Conservation (phyloP, 2,329 filamentous ascomycete species). For the Fusarium tupiense region DNA sequence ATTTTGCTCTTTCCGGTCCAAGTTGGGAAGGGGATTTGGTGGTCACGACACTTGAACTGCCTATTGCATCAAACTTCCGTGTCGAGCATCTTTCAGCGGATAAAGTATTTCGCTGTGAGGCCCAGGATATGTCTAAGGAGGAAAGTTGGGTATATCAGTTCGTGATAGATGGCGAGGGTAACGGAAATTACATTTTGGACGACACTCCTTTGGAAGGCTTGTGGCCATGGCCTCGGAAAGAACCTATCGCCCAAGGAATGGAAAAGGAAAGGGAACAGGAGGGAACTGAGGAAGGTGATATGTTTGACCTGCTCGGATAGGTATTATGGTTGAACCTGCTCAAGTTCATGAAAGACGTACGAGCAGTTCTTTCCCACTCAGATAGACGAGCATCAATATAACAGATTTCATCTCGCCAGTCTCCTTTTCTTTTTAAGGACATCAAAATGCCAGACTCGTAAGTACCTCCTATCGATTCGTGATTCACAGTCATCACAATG, state of each 20-base stretch:
- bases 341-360: no score
- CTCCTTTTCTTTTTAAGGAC: no score
- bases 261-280: rapidly evolving
- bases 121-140: rapidly evolving
- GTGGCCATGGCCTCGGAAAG: slow-evolving; percentile 1
- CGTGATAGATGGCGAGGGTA: rapidly evolving
- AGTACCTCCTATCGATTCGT: no score
- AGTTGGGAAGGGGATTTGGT: background rate
- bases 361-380: no score
- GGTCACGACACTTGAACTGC: background rate
- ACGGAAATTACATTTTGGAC: background rate
- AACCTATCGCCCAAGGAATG: rapidly evolving
- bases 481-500: no score
- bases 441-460: no score
- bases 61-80: background rate
- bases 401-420: no score
- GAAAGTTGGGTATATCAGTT: background rate
- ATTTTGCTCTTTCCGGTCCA: background rate
- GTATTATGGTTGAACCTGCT: no score
- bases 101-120: rapidly evolving
- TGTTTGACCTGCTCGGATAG: background rate
- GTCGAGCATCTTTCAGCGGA: background rate
- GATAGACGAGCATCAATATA: no score
- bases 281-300: background rate
- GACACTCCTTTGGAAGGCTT: background rate